Evolutionary conservation across 768 basidiomycete genomes (phyloP), one percentile per base, ranked within the genome.

Genomic region (Scleroderma bovista): DNA sequence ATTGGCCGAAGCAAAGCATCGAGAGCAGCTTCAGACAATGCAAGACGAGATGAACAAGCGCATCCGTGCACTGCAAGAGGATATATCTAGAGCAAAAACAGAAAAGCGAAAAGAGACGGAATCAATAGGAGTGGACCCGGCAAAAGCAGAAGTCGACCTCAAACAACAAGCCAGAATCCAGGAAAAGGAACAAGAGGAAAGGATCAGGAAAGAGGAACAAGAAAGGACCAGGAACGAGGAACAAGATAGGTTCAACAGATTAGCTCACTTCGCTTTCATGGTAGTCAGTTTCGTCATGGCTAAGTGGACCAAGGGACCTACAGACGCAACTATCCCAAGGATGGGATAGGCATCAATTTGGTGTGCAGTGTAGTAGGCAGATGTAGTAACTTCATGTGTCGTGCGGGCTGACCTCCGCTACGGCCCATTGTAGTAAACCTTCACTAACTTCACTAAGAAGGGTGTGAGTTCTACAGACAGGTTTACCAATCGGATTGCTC

Each of bases 111-210:
- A 19, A 41, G 5, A 17, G 13, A 62, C 16, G 10, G 23, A 44
- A 6, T 16, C 9, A 9, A 22, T 13, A 20, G 24, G 24, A 29
- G 5, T n/a, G 42, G 67, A 31, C 5, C 64, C 43, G 17, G 66
- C 64, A 46, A 61, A 58, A 20, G 60, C 66, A 22, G 59, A 62
- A 33, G 56, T 53, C 26, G 59, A 66, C 38, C 55, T 61, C 34
- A 44, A 68, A 24, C 58, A 55, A 33, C 60, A 64, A 38, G 51
- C 50, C 2, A 60, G 59, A 32, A 38, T 36, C 19, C 53, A 51
- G 43, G 54, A 62, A 32, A 62, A 57, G n/a, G 62, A 62, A 41
- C 62, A 60, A 42, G 51, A 39, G 10, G 49, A 51, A 44, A 60
- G 60, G 19, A 40, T 20, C 23, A 8, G 44, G n/a, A 54, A 47